These are phyloP conservation scores for Calonectria honghensis DNA, from an alignment of 2,329 filamentous ascomycete genomes.

Conservation along the genomic window DNA sequence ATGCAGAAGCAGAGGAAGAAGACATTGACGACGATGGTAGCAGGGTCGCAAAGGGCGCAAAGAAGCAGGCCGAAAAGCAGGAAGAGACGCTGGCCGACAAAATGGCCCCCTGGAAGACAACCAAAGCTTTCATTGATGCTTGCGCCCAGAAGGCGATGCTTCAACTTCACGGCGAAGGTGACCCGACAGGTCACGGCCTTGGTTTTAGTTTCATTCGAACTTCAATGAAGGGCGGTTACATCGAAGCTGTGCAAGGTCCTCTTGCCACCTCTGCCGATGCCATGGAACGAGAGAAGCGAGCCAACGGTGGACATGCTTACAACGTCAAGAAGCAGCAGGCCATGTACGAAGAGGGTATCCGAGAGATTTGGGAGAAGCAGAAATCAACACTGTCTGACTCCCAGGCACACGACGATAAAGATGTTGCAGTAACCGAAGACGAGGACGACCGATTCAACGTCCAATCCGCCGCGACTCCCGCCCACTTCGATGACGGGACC, in stretches of 20 bases:
- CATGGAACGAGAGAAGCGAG: slow-evolving; percentile 89
- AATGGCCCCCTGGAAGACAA: slow-evolving; percentile 96
- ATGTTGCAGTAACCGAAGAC: slow-evolving; percentile 75
- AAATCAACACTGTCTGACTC: slow-evolving; percentile 84
- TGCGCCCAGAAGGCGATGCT: slow-evolving; percentile 98
- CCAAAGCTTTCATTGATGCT: slow-evolving; percentile 96
- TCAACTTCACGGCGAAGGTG: slow-evolving; percentile 93
- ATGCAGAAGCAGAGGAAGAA: slow-evolving; percentile 76
- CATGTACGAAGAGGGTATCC: slow-evolving; percentile 93
- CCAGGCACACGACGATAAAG: slow-evolving; percentile 79
- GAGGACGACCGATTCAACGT: slow-evolving; percentile 82
- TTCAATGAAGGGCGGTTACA: slow-evolving; percentile 97
- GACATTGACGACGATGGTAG: slow-evolving; percentile 67
- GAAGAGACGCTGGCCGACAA: slow-evolving; percentile 88
- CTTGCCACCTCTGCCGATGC: slow-evolving; percentile 85
- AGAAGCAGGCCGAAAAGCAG: slow-evolving; percentile 68
- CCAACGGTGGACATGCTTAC: slow-evolving; percentile 95
- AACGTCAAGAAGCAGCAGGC: slow-evolving; percentile 96
- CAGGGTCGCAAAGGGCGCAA: slow-evolving; percentile 62
- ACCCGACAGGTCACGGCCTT: slow-evolving; percentile 93
- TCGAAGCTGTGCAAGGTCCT: slow-evolving; percentile 85
- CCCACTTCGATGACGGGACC: slow-evolving; percentile 83
- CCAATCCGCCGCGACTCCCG: slow-evolving; percentile 82
- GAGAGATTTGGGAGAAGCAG: slow-evolving; percentile 94
- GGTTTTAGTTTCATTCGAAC: slow-evolving; percentile 98